A percentile compares a stretch with the other conserved stretches of the same genome.
These are phyloP conservation scores for Starmerella bacillaris DNA, from an alignment of 805 yeast species.

Conservation along the genomic window DNA sequence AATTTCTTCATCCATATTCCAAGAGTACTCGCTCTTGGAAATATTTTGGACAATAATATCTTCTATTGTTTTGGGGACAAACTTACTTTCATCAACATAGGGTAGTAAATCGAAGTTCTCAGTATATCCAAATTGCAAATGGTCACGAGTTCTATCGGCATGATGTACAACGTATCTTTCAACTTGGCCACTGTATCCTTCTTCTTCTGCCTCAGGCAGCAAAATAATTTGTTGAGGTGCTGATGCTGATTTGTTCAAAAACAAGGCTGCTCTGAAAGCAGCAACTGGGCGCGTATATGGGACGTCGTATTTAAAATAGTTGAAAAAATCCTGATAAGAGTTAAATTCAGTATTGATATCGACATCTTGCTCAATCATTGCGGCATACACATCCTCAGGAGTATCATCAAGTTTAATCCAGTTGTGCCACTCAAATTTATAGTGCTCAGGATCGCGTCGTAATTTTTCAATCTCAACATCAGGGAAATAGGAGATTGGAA, in stretches of 20 bases:
- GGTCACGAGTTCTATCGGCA: background rate
- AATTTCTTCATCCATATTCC: conserved; percentile 2
- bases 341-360: background rate
- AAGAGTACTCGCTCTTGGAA: conserved; percentile 1
- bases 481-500: background rate
- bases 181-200: background rate
- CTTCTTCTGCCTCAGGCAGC: background rate
- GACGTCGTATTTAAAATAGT: background rate
- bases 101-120: background rate
- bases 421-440: background rate
- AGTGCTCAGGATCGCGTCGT: background rate
- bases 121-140: background rate
- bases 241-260: background rate
- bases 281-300: background rate
- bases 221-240: conserved; percentile 1
- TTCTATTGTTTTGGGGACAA: background rate
- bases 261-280: background rate
- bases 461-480: background rate
- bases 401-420: background rate
- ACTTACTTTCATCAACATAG: too few species aligned
- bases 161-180: background rate
- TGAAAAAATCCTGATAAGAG: background rate
- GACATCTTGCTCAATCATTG: background rate
- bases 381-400: background rate
- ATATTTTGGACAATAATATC: conserved; percentile 2